These are phyloP conservation scores for Silene coronaria DNA, from an alignment of 179 eudicot genomes.

Conservation along the genomic window DNA sequence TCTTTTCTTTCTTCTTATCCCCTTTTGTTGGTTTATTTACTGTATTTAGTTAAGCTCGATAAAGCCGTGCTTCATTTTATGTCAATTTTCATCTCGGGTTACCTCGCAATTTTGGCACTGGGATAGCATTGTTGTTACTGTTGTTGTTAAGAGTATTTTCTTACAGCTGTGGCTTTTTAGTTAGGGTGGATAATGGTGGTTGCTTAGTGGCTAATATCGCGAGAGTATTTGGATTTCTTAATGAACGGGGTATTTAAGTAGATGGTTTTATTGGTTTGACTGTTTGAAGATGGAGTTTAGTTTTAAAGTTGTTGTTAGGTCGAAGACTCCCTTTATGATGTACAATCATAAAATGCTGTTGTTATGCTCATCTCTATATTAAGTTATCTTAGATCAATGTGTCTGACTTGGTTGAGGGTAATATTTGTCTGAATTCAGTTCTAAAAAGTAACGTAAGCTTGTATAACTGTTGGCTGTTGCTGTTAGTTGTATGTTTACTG, in stretches of 20 bases:
- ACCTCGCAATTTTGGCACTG: too few relatives aligned
- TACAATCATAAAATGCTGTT: background rate
- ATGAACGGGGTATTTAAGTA: background rate
- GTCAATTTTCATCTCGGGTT: too few relatives aligned
- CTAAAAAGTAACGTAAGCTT: background rate
- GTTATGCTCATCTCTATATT: background rate
- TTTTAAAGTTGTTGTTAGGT: background rate
- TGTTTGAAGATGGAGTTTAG: background rate
- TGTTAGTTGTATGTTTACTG: background rate
- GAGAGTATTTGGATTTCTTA: too few relatives aligned
- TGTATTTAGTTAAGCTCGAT: background rate
- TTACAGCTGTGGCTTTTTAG: background rate
- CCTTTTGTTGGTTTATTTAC: background rate
- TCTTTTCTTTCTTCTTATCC: background rate
- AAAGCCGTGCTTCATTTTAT: too few relatives aligned
- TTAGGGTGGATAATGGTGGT: slow-evolving; percentile 2
- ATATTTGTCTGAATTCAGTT: background rate
- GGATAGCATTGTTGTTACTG: background rate
- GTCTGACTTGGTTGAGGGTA: background rate
- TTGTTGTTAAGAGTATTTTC: background rate
- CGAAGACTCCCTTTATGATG: background rate
- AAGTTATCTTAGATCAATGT: background rate
- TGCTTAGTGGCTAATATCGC: background rate
- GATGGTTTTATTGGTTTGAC: background rate
- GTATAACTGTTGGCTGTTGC: background rate